Evolutionary conservation across 305 asterid genomes (phyloP).

Genomic region (Solanum chacoense): DNA sequence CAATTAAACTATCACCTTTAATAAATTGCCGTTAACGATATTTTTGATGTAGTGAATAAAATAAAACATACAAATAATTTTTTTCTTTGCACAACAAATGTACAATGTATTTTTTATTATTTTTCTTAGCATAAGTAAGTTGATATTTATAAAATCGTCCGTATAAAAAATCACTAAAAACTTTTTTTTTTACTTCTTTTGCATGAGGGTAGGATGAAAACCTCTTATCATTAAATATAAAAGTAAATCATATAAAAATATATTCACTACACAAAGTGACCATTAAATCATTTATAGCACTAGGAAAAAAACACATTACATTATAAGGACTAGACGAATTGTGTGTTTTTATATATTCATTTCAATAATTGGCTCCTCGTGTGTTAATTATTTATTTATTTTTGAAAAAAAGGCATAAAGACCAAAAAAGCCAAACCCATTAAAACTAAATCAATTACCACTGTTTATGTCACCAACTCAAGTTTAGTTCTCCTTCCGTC

Average conservation of each 20-base stretch:
- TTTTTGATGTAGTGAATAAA: not conserved
- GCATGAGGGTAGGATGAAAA: not conserved
- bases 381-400: not conserved
- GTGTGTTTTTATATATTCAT: not conserved
- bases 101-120: not conserved
- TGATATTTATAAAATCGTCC: not conserved
- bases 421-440: not conserved
- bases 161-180: not conserved
- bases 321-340: not conserved
- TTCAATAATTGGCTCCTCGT: not conserved
- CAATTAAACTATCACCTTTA: not conserved
- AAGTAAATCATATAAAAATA: not conserved
- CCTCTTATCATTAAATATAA: not conserved
- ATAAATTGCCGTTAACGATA: too few species aligned
- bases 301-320: not conserved
- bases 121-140: not conserved
- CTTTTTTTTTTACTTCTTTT: not conserved
- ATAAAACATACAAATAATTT: not conserved
- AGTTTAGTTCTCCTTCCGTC: not conserved
- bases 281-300: not conserved
- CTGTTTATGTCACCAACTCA: slow-evolving; percentile 14
- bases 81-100: not conserved
- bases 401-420: not conserved
- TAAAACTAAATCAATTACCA: not conserved
- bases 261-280: not conserved